Base-by-base conservation (phyloP, 768 basidiomycete species). In the Trichaptum fuscoviolaceum region DNA sequence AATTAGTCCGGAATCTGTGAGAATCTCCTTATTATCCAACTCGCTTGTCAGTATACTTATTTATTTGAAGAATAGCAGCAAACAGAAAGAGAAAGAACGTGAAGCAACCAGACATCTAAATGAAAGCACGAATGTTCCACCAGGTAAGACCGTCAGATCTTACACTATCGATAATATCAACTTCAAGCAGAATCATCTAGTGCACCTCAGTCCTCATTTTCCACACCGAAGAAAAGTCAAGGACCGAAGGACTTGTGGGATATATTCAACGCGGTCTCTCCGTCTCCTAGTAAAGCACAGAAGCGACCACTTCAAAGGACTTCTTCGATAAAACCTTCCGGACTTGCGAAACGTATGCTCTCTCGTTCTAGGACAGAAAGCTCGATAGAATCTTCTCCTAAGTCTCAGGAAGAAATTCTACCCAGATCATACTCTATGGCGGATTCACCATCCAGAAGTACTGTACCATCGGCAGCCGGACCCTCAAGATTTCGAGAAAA, bases 261-360 rank as follows among this genome's bases (percentile, higher is more conserved):
- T 10, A 78, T 87, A 15, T 86, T 86, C 69, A 75, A 80, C 57
- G 72, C 78, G 35, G 71, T 73, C 10, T 69, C 78, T 0, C 75
- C 77, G 17, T 62, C 69, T 30, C 34, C 35, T 18, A 58, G 42
- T 63, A 62, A 9, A 52, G 25, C 42, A 17, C 63, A n/a, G 30
- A 61, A 35, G 57, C 52, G 60, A 58, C n/a, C 63, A n/a, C 26
- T 63, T 64, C 23, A 60, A n/a, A 23, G 27, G 6, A 36, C 15
- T 26, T 27, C 65, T 9, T 35, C 68, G 42, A 70, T 68, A 30
- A 72, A 62, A 26, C 58, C 25, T 25, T 65, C 68, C 23, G 75
- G 77, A 58, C 73, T 91, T 6, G 82, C 88, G 12, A 87, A 85
- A 66, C 87, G 90, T 24, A 92, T 92, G 90, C 84, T 92, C 1